Base-by-base conservation (phyloP, 2,329 filamentous ascomycete species). In the Paecilomyces formosus region DNA sequence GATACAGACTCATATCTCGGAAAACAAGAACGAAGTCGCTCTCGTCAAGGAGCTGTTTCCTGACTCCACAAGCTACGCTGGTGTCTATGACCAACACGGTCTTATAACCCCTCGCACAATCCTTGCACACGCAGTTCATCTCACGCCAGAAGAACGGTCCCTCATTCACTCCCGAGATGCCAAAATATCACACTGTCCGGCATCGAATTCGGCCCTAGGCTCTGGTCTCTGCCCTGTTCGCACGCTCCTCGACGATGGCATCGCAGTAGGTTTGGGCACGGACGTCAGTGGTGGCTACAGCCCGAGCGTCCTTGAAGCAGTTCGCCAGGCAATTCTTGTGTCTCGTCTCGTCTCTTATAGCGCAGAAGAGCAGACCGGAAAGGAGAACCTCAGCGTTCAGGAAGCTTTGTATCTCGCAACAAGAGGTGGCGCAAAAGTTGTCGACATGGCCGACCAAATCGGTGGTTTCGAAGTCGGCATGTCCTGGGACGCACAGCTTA, bases 251-350 rank as follows among this genome's bases (percentile, higher is more conserved):
- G 82, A 91, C 22, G 81, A 82, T 56, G 91, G 90, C 0, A 81
- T 97, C 53, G 85, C 84, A 0, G 86, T 97, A 5, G 93, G 94
- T 0, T 77, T 99, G 0, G 94, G 94, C 0, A 97, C 93, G 0
- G 94, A 99, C 72, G 86, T 97, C 59, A 89, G 85, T 65, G 94
- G 93, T 2, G 94, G 94, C 0, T 97, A 93, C 71, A 89, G 86
- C 57, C 82, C 90, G 0, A 90, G 85, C 61, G 83, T 97, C 9
- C 82, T 97, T 0, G 89, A 94, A 64, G 87, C 90, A n/a, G 90
- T 87, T 51, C 78, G 92, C 13, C 89, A 94, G 68, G 91, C 93
- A 0, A 83, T 86, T 55, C 81, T 96, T 61, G 90, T 93, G 0
- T 90, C 86, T 63, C 79, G 92, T 30, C 88, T 78, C 77, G 89